These are phyloP conservation scores for Guadua angustifolia DNA, from an alignment of 176 grass and related monocot genomes.

Conservation along the genomic window DNA sequence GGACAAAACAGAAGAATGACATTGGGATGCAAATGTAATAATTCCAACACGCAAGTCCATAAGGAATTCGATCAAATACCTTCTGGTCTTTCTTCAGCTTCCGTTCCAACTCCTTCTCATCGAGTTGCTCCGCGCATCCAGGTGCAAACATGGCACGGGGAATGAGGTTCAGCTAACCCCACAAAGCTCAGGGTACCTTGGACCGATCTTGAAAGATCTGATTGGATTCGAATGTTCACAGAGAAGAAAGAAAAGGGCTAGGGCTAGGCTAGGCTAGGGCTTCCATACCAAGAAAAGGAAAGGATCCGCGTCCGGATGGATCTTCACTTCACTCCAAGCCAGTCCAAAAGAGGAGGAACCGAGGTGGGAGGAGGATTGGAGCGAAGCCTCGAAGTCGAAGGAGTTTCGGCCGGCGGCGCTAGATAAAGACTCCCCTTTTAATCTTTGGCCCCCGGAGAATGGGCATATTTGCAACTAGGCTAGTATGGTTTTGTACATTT, in stretches of 20 bases:
- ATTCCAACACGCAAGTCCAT: not conserved
- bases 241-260: not conserved
- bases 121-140: constrained; percentile 40
- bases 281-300: not conserved
- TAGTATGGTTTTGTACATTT: too few relatives aligned
- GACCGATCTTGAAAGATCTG: not conserved
- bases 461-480: not conserved
- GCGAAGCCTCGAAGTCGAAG: too few relatives aligned
- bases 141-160: not conserved
- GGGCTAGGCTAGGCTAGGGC: not conserved
- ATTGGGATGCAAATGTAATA: not conserved
- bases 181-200: not conserved
- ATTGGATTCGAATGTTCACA: not conserved
- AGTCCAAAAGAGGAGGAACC: not conserved
- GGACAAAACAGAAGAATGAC: not conserved
- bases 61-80: constrained; percentile 33
- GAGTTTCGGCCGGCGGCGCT: not conserved
- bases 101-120: constrained; percentile 66
- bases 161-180: not conserved
- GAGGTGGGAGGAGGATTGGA: not conserved
- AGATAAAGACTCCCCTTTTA: not conserved
- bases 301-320: too few relatives aligned
- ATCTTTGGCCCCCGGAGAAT: not conserved
- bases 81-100: constrained; percentile 84
- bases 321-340: not conserved